Percentiles rank a stretch among this genome's conserved stretches.
Conservation (phyloP, 176 grass and related monocot species). For the Rhynchospora tenuis region DNA sequence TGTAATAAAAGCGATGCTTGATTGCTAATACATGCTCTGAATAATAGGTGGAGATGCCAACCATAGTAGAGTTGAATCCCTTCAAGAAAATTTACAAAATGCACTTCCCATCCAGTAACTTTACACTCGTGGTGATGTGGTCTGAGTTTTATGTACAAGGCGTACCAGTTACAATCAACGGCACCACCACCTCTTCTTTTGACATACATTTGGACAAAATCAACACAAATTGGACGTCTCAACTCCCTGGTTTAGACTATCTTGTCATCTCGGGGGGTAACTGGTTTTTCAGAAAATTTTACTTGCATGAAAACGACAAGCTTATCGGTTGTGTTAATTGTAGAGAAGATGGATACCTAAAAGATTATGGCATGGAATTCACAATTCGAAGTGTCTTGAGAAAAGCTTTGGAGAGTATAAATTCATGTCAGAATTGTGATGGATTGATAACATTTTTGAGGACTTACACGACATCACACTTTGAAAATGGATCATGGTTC, state of each 20-base stretch:
- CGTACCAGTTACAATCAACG: slow-evolving; percentile 46
- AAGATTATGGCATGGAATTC: slow-evolving; percentile 32
- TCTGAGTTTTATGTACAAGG: slow-evolving; percentile 58
- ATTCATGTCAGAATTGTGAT: slow-evolving; percentile 24
- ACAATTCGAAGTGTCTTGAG: slow-evolving; percentile 37
- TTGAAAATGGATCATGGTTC: slow-evolving; percentile 72
- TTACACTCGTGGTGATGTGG: slow-evolving; percentile 57
- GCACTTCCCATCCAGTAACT: slow-evolving; percentile 50
- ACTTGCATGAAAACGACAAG: slow-evolving; percentile 45
- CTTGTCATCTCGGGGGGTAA: slow-evolving; percentile 49
- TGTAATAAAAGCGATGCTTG: not conserved
- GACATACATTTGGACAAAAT: slow-evolving; percentile 68
- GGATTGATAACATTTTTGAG: slow-evolving; percentile 47
- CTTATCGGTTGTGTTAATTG: slow-evolving; percentile 60
- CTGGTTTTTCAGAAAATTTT: slow-evolving; percentile 59
- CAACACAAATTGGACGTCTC: slow-evolving; percentile 41
- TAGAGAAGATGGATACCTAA: slow-evolving; percentile 38
- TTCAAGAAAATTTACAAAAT: slow-evolving; percentile 45
- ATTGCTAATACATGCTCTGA: not conserved
- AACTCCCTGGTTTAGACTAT: slow-evolving; percentile 39
- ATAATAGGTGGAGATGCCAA: slow-evolving; percentile 44
- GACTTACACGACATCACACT: slow-evolving; percentile 56
- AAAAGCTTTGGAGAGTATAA: slow-evolving; percentile 39
- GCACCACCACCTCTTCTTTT: slow-evolving; percentile 28
- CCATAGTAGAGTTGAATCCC: slow-evolving; percentile 24